Percentiles rank a stretch among this genome's conserved stretches.
phyloP scores from a whole-genome alignment of 1,284 basidiomycete genomes.

The Microbotryum lychnidis-dioicae region DNA sequence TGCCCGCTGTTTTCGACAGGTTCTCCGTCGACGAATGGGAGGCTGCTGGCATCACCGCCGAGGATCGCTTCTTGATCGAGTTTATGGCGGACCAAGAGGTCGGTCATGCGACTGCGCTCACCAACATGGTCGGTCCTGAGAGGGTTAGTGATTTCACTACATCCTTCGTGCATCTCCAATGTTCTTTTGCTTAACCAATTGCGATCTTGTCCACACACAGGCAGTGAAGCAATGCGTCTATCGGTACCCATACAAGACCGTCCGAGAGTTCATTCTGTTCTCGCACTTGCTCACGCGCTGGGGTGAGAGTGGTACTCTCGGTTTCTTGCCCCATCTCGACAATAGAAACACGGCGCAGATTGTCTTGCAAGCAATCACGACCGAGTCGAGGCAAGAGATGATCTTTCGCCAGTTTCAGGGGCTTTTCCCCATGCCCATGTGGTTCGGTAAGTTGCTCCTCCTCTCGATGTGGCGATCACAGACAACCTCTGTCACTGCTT shows the following conservation, averaged over 20 bases:
- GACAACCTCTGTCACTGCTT: conserved; percentile 7
- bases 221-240: conserved; percentile 38
- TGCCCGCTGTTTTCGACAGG: conserved; percentile 44
- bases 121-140: conserved; percentile 47
- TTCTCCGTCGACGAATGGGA: conserved; percentile 40
- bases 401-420: conserved; percentile 58
- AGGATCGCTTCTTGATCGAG: conserved; percentile 51
- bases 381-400: conserved; percentile 61
- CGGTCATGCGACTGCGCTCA: conserved; percentile 49
- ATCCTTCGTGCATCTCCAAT: no score
- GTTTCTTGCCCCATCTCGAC: conserved; percentile 56
- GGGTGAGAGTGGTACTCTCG: conserved; percentile 56
- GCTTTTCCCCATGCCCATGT: conserved; percentile 52
- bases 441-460: background rate
- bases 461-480: conserved; percentile 6
- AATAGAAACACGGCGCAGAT: conserved; percentile 52
- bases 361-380: conserved; percentile 54
- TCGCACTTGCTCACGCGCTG: conserved; percentile 51
- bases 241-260: conserved; percentile 53
- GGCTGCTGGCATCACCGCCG: conserved; percentile 48
- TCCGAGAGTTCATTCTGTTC: conserved; percentile 57
- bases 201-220: conserved; percentile 41
- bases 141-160: conserved; percentile 29
- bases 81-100: conserved; percentile 54
- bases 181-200: conserved; percentile 38